Evolutionary conservation across 306 rosid genomes (phyloP).

Genomic region (Geum urbanum): DNA sequence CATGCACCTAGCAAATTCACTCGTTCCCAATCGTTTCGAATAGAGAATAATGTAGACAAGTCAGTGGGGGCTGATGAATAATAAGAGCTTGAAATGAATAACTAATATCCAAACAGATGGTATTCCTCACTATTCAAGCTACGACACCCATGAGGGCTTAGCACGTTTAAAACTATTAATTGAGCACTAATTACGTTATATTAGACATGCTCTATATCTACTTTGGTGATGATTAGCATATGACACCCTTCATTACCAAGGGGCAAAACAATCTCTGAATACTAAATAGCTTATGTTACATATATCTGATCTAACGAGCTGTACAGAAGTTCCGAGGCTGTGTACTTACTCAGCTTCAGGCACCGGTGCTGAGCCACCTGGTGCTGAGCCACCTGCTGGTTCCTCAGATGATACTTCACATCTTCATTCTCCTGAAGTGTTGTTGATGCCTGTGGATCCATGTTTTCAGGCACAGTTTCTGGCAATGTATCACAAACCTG

Average conservation of each 20-base stretch:
- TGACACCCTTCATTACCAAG: neutral
- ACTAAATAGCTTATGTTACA: neutral
- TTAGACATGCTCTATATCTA: neutral
- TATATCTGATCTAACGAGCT: conserved; percentile 10
- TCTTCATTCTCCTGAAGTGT: conserved; percentile 8
- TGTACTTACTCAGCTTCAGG: conserved; percentile 5
- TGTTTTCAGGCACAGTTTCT: conserved; percentile 6
- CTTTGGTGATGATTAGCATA: neutral
- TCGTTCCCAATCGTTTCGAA: neutral
- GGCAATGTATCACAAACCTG: conserved; percentile 15
- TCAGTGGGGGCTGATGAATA: neutral
- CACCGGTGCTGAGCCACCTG: conserved; percentile 5
- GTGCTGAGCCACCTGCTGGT: conserved; percentile 10
- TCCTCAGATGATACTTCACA: conserved; percentile 7
- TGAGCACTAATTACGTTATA: neutral
- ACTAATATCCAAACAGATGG: neutral
- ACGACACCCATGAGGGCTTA: neutral
- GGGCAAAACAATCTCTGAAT: conserved; percentile 5
- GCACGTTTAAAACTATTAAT: neutral
- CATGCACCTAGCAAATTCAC: no score
- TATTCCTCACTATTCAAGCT: neutral
- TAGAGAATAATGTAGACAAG: neutral
- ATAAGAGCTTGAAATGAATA: neutral
- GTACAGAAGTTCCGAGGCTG: conserved; percentile 17
- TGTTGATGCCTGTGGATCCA: conserved; percentile 20